Percentiles rank a stretch among this genome's conserved stretches.
Evolutionary conservation across 179 eudicot genomes (phyloP).

Genomic region (Monotropa hypopitys): DNA sequence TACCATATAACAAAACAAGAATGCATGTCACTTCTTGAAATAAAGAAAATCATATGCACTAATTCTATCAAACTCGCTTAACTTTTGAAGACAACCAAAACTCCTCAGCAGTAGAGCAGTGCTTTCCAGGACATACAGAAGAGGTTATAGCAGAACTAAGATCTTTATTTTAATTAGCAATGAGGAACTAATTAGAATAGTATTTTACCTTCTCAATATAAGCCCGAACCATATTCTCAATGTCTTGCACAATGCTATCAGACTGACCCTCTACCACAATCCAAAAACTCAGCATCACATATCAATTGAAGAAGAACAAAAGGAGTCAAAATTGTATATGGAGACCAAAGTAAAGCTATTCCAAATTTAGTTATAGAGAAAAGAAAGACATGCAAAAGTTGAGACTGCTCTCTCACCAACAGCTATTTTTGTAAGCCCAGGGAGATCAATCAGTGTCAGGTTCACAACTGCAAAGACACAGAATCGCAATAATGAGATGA

Average conservation of each 20-base stretch:
- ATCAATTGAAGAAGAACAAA: not conserved
- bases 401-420: conserved; percentile 49
- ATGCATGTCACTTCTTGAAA: not conserved
- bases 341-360: not conserved
- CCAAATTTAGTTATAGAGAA: not conserved
- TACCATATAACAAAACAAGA: not conserved
- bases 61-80: not conserved
- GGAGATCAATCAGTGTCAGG: conserved; percentile 93
- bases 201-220: conserved; percentile 74
- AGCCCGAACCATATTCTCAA: conserved; percentile 90
- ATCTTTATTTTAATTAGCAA: not conserved
- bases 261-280: conserved; percentile 67
- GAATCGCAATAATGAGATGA: conserved; percentile 1
- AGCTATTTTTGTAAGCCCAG: conserved; percentile 97
- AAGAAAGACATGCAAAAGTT: not conserved
- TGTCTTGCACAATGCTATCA: conserved; percentile 71
- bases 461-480: conserved; percentile 70
- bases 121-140: not conserved
- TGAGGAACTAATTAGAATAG: not conserved
- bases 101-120: not conserved
- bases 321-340: not conserved
- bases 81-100: not conserved
- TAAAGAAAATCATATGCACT: not conserved
- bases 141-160: not conserved
- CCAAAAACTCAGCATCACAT: not conserved